Percentiles rank a stretch among this genome's conserved stretches.
phyloP scores from a whole-genome alignment of 148 eudicot genomes.

The Tetragonia tetragonoides region DNA sequence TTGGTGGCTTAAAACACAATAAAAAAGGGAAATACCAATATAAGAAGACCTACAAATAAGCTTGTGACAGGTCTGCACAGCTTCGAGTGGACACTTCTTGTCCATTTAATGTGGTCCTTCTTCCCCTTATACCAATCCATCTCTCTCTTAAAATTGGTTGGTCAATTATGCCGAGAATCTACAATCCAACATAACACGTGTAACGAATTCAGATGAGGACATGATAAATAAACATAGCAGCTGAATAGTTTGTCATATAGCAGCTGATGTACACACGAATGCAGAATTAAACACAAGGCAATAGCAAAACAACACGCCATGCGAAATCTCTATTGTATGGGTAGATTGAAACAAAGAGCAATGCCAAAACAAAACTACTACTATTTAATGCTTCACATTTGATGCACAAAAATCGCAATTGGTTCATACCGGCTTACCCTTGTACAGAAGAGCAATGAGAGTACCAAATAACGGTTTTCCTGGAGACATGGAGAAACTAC shows the following conservation, averaged over 20 bases:
- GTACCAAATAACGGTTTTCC: constrained; percentile 97
- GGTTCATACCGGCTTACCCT: constrained; percentile 92
- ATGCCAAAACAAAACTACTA: background rate
- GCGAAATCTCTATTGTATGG: background rate
- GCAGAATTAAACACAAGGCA: background rate
- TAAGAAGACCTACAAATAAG: constrained; percentile 61
- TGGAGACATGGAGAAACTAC: constrained; percentile 29
- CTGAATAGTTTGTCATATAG: background rate
- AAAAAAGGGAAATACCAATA: background rate
- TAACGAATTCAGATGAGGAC: background rate
- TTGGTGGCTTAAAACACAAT: background rate
- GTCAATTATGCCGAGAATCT: constrained; percentile 90
- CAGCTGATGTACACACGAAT: background rate
- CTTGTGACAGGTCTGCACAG: constrained; percentile 69
- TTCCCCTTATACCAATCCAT: constrained; percentile 85
- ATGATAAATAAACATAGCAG: background rate
- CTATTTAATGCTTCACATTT: background rate
- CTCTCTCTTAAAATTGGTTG: constrained; percentile 86
- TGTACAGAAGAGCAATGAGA: constrained; percentile 77
- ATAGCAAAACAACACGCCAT: constrained; percentile 4
- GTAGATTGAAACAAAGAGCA: background rate
- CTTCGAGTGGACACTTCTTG: constrained; percentile 74
- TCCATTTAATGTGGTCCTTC: constrained; percentile 72
- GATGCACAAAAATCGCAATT: constrained; percentile 1
- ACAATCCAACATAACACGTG: constrained; percentile 7